Conservation (phyloP, 164 flowering plant genomes). For the Echeveria elegans region DNA sequence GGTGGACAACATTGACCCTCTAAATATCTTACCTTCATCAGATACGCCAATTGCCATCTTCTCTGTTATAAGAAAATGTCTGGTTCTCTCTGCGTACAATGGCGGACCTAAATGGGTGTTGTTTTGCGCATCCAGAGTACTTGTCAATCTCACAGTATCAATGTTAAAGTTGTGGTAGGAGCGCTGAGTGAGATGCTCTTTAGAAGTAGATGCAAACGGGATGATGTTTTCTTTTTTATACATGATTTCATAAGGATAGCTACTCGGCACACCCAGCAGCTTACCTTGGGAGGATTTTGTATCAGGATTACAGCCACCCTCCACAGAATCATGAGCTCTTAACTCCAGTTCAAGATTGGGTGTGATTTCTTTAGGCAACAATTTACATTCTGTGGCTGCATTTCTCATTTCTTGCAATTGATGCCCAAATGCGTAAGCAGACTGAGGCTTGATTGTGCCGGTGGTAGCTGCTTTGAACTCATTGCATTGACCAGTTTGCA, state of each 20-base stretch:
- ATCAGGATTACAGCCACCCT: background rate
- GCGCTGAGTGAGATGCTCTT: slow-evolving; percentile 14
- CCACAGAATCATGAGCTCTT: slow-evolving; percentile 1
- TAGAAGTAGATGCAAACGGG: slow-evolving; percentile 14
- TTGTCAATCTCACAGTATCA: slow-evolving; percentile 32
- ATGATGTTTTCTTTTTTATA: slow-evolving; percentile 10
- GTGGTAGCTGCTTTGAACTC: slow-evolving; percentile 9
- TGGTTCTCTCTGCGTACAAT: slow-evolving; percentile 40
- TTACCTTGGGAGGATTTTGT: background rate
- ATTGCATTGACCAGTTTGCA: slow-evolving; percentile 14
- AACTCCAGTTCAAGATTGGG: background rate
- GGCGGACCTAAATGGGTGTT: slow-evolving; percentile 23
- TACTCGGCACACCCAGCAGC: background rate
- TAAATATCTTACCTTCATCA: slow-evolving; percentile 20
- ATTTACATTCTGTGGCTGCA: background rate
- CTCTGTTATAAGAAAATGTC: slow-evolving; percentile 32
- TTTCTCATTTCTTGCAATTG: background rate
- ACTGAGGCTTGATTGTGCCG: background rate
- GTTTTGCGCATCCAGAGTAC: slow-evolving; percentile 32
- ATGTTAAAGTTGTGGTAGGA: slow-evolving; percentile 22
- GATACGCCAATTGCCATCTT: slow-evolving; percentile 27
- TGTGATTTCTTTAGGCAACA: background rate
- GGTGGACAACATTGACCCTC: slow-evolving; percentile 22
- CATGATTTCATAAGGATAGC: background rate
- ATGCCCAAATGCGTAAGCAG: background rate